These are phyloP conservation scores for Ogataea angusta DNA, from an alignment of 805 yeast species.

Conservation along the genomic window DNA sequence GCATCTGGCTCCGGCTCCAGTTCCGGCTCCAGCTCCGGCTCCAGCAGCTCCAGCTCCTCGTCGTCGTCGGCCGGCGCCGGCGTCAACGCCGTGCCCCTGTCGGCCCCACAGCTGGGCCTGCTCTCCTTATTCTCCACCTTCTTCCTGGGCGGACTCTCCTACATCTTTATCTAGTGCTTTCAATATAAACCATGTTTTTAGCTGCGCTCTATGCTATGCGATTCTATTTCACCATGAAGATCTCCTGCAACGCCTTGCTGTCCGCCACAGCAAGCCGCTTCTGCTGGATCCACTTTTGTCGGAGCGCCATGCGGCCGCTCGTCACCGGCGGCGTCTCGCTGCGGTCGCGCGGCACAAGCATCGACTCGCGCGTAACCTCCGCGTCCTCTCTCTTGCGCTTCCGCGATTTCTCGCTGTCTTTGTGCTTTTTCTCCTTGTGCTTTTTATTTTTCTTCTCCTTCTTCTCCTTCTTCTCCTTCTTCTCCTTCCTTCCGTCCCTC, in stretches of 20 bases:
- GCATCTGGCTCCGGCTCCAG: conserved; percentile 19
- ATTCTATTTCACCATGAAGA: conserved; percentile 66
- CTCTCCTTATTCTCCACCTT: conserved; percentile 36
- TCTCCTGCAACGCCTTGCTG: conserved; percentile 83
- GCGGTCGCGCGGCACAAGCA: conserved; percentile 35
- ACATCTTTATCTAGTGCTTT: conserved; percentile 26
- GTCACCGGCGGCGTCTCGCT: conserved; percentile 31
- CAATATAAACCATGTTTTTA: background rate
- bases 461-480: conserved; percentile 23
- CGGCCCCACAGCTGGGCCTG: conserved; percentile 30
- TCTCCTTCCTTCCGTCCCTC: conserved; percentile 24
- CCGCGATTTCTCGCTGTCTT: conserved; percentile 21
- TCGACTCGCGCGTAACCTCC: conserved; percentile 38
- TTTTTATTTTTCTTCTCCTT: conserved; percentile 33
- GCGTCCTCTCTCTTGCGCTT: conserved; percentile 15
- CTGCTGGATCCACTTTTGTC: conserved; percentile 86
- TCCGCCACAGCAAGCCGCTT: conserved; percentile 92
- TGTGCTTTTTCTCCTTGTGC: conserved; percentile 27
- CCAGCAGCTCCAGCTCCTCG: conserved; percentile 25
- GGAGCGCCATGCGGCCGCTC: conserved; percentile 61
- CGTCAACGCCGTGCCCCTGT: conserved; percentile 10
- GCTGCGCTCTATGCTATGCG: conserved; percentile 9
- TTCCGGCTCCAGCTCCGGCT: conserved; percentile 4
- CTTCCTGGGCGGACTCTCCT: conserved; percentile 44
- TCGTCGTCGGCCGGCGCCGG: conserved; percentile 29